Evolutionary conservation across 2,329 filamentous ascomycete species (phyloP), one percentile per base, ranked within the genome.

Genomic region (Metarhizium robertsii): DNA sequence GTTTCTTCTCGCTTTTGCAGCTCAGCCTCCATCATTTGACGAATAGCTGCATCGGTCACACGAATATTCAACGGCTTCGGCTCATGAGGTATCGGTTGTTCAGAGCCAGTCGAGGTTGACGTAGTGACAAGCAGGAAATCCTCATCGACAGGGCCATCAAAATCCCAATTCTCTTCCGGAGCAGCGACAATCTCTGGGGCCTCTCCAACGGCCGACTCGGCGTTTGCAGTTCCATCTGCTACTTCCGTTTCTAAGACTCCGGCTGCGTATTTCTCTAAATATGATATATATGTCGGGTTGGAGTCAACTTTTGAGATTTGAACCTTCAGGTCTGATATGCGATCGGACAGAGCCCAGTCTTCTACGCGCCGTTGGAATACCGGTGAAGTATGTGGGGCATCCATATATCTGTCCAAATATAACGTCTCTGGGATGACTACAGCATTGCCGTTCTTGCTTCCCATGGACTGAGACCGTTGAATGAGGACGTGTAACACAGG

Each of bases 401-500:
- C 85, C 79, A 92, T 86, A 69, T 95, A 99, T 32, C 92, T 83
- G 70, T 97, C 94, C 53, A 99, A 77, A 66, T 89, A 95, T 13
- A 99, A 78, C 2, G 80, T 85, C 61, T 94, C 86, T 4, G 87
- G 85, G n/a, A 99, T 83, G 20, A 83, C 78, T 13, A 99, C 81
- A 11, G 88, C 83, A 58, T 91, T 85, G 54, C 83, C 84, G 32
- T 91, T 90, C 66, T 95, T 95, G 47, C 79, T 79, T 6, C 80
- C 79, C 60, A 90, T 85, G 52, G 84, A 90, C 57, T 87, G 85
- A 4, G 88, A 86, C 5, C 94, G 85, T 66, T 95, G 90, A 36
- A 99, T 89, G 61, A 91, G 88, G 48, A 99, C 84, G 64, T 96
- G 92, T 18, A 97, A 75, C 36, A 99, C 82, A 0, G 92, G 91